These are phyloP conservation scores for Tolypocladium endophyticum DNA, from an alignment of 2,329 filamentous ascomycete genomes.

Conservation along the genomic window DNA sequence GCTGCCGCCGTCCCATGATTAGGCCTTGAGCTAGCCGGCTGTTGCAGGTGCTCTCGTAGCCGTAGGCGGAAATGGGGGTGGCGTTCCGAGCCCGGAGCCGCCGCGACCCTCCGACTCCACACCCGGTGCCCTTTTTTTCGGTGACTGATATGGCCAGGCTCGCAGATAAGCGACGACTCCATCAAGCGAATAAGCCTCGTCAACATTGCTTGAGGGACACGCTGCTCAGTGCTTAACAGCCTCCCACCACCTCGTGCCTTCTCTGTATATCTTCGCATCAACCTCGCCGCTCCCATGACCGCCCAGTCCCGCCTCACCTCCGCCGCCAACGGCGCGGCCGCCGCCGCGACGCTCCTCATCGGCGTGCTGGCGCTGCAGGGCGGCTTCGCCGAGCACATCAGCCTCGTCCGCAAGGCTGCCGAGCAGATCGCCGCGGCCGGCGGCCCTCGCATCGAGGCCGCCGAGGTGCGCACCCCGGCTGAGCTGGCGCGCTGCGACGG, in stretches of 20 bases:
- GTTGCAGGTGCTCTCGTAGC: neutral
- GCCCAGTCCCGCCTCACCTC: slow-evolving; percentile 2
- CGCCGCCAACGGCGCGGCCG: neutral
- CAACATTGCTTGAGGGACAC: neutral
- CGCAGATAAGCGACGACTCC: neutral
- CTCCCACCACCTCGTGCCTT: neutral
- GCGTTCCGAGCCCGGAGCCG: neutral
- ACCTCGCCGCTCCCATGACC: slow-evolving; percentile 10
- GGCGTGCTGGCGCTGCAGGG: slow-evolving; percentile 74
- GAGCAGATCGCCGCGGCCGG: slow-evolving; percentile 27
- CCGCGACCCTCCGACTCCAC: neutral
- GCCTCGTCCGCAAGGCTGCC: slow-evolving; percentile 61
- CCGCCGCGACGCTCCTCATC: slow-evolving; percentile 33
- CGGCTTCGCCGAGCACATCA: slow-evolving; percentile 81
- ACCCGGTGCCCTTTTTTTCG: neutral
- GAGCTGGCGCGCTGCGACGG: slow-evolving; percentile 68
- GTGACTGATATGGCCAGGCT: neutral
- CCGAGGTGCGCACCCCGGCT: slow-evolving; percentile 67
- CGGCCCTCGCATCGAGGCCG: slow-evolving; percentile 43
- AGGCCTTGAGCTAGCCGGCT: no score
- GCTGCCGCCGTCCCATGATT: neutral
- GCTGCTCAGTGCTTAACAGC: neutral
- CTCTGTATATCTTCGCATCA: neutral
- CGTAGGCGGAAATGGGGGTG: neutral
- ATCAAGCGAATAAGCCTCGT: neutral